phyloP scores from a whole-genome alignment of 129 eudicot species.

The Apium graveolens region DNA sequence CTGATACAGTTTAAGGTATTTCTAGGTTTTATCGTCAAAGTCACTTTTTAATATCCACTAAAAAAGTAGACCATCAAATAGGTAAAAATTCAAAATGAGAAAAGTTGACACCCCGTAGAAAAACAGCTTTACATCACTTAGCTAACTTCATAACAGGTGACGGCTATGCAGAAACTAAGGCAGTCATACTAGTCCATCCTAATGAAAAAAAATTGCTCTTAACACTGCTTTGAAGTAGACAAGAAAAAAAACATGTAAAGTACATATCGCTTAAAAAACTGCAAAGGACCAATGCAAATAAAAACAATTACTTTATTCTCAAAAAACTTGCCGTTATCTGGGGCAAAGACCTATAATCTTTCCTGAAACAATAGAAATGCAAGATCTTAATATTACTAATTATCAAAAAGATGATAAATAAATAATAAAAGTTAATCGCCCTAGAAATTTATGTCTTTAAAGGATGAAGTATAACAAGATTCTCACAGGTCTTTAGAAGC shows the following conservation, averaged over 20 bases:
- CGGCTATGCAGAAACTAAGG: not conserved
- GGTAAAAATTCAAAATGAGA: not conserved
- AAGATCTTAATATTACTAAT: slow-evolving; percentile 4
- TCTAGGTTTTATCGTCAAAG: not conserved
- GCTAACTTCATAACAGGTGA: not conserved
- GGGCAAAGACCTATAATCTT: slow-evolving; percentile 46
- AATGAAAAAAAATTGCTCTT: not conserved
- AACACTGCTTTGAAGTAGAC: not conserved
- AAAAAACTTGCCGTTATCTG: slow-evolving; percentile 68
- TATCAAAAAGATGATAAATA: not conserved
- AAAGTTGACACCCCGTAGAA: not conserved
- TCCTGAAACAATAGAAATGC: slow-evolving; percentile 34
- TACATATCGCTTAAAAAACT: not conserved
- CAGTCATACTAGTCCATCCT: not conserved
- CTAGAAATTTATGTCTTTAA: not conserved
- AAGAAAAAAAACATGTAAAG: not conserved
- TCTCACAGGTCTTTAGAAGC: slow-evolving; percentile 62
- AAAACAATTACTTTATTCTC: slow-evolving; percentile 58
- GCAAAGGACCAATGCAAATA: not conserved
- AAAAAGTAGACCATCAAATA: not conserved
- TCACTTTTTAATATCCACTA: not conserved
- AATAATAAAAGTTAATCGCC: not conserved
- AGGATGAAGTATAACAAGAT: slow-evolving; percentile 7
- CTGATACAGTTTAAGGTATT: not conserved
- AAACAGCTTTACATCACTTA: not conserved